phyloP scores from a whole-genome alignment of 1,139 yeast species.

The Spathaspora sp. region DNA sequence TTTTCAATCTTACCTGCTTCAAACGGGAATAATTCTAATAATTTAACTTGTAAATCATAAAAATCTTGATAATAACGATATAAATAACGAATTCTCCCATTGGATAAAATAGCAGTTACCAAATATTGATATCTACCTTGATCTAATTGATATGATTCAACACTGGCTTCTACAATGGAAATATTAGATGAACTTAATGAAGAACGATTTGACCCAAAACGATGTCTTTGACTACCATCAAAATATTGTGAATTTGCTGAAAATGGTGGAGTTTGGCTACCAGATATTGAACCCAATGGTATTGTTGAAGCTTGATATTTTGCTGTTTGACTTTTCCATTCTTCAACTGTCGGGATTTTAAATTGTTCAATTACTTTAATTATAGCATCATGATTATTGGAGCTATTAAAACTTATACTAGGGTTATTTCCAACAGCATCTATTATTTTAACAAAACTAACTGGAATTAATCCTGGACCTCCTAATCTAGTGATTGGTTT shows the following conservation, averaged over 20 bases:
- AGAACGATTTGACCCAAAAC: constrained; percentile 27
- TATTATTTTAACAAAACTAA: constrained; percentile 80
- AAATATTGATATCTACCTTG: constrained; percentile 91
- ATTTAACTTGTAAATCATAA: constrained; percentile 85
- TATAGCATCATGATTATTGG: constrained; percentile 27
- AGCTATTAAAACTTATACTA: constrained; percentile 13
- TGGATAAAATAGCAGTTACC: constrained; percentile 65
- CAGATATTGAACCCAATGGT: constrained; percentile 58
- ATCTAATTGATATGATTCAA: constrained; percentile 78
- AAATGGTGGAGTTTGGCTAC: constrained; percentile 22
- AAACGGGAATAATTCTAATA: constrained; percentile 81
- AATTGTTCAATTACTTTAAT: constrained; percentile 51
- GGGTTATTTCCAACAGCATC: constrained; percentile 61
- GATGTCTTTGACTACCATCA: constrained; percentile 16
- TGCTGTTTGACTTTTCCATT: constrained; percentile 91
- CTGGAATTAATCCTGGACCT: constrained; percentile 96
- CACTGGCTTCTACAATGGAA: constrained; percentile 60
- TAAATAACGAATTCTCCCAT: constrained; percentile 67
- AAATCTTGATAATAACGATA: constrained; percentile 95
- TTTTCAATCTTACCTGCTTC: constrained; percentile 90
- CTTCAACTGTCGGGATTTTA: constrained; percentile 86
- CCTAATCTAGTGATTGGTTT: constrained; percentile 94
- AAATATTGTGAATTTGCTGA: constrained; percentile 43
- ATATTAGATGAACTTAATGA: constrained; percentile 35
- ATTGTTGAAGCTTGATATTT: constrained; percentile 91